Evolutionary conservation across 2,329 filamentous ascomycete species (phyloP).

Genomic region (Huntiella savannae): DNA sequence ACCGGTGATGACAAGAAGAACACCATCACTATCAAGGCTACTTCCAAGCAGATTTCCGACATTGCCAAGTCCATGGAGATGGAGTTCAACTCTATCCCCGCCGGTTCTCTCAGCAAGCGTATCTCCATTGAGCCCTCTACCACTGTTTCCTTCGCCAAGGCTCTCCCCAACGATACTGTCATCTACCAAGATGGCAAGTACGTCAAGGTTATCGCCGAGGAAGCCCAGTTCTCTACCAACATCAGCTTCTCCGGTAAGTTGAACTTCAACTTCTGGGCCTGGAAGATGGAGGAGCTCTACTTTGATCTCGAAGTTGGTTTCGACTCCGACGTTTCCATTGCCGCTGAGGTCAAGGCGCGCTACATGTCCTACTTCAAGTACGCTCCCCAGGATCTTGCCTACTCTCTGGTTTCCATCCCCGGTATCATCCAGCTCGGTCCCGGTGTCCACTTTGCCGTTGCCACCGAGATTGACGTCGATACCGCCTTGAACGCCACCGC

Average conservation of each 20-base stretch:
- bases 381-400: constrained; percentile 20
- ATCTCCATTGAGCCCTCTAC: constrained; percentile 16
- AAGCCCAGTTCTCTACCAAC: constrained; percentile 19
- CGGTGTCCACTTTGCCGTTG: constrained; percentile 20
- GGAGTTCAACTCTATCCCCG: constrained; percentile 16
- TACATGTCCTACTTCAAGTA: constrained; percentile 20
- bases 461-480: constrained; percentile 19
- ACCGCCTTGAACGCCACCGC: constrained; percentile 18
- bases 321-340: constrained; percentile 20
- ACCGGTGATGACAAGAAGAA: constrained; percentile 13
- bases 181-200: constrained; percentile 17
- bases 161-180: constrained; percentile 14
- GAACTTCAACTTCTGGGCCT: constrained; percentile 21
- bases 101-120: constrained; percentile 14
- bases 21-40: constrained; percentile 17
- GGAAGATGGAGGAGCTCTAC: constrained; percentile 20
- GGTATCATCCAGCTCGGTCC: constrained; percentile 22
- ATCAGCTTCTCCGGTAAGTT: constrained; percentile 25
- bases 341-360: constrained; percentile 18
- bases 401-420: constrained; percentile 21
- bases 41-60: constrained; percentile 17
- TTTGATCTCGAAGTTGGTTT: constrained; percentile 25
- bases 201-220: constrained; percentile 19
- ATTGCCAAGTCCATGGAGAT: constrained; percentile 14
- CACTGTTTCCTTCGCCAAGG: constrained; percentile 12